Conservation (phyloP, 2,329 filamentous ascomycete species). For the Pezicula rhizophila region DNA sequence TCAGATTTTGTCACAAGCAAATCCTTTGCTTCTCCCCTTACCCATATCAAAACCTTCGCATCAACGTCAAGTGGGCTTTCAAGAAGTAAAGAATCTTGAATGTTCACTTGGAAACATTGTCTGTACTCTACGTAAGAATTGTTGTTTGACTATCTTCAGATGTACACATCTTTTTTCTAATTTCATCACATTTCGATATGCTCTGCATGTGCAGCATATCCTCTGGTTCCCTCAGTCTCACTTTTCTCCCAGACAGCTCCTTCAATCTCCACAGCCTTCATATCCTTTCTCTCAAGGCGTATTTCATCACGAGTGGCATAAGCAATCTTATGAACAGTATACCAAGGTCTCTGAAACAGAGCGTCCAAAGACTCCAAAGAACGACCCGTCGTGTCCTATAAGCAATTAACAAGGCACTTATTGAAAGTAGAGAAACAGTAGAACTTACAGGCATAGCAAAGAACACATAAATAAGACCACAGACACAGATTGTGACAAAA, state of each 20-base stretch:
- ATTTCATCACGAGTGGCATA: slow-evolving; percentile 9
- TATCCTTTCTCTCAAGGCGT: not conserved
- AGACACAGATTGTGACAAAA: slow-evolving; percentile 23
- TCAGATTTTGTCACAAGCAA: too few species aligned
- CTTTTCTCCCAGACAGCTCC: not conserved
- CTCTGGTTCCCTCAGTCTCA: not conserved
- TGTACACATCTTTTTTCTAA: too few species aligned
- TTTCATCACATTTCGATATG: too few species aligned
- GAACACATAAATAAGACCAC: slow-evolving; percentile 27
- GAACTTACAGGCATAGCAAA: slow-evolving; percentile 25
- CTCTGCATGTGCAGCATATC: too few species aligned
- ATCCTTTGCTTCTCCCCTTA: too few species aligned
- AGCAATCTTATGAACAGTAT: slow-evolving; percentile 15
- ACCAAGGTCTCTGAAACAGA: slow-evolving; percentile 17
- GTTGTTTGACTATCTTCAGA: too few species aligned
- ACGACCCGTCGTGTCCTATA: slow-evolving; percentile 15
- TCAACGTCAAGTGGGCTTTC: too few species aligned
- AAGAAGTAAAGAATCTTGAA: too few species aligned
- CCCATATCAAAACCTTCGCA: too few species aligned
- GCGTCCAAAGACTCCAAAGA: slow-evolving; percentile 16
- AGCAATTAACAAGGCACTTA: not conserved
- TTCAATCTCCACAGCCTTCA: not conserved
- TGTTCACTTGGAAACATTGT: too few species aligned
- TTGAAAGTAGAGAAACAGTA: not conserved
- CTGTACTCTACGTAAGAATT: too few species aligned